Evolutionary conservation across 805 yeast species (phyloP), one percentile per base, ranked within the genome.

Genomic region (Alloascoidea africana): DNA sequence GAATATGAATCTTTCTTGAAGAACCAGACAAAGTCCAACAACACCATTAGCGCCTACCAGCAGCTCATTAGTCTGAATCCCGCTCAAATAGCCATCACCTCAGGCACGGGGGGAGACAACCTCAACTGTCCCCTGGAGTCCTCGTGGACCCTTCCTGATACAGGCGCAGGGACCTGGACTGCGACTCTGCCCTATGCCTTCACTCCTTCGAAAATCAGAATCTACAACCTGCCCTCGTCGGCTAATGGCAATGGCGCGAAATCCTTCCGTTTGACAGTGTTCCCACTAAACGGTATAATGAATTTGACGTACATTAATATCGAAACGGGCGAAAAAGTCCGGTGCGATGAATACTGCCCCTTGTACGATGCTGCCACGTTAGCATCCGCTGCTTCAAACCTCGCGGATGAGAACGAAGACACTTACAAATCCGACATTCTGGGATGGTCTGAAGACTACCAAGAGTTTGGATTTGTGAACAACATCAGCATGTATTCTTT

Each of bases 261-360:
- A 36, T 41, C 66, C 4, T 91, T 87, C 53, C 68, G 96, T 48
- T 60, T 91, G 4, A 60, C 79, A 32, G 76, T 95, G 0, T 58
- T 68, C 38, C 96, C 96, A 1, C 67, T 86, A 8, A 69, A 76
- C 46, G 84, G 96, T 45, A 89, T 89, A 43, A 82, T 91, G 95
- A 91, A 91, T 53, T 55, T 91, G 44, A 74, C 93, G 0, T 91
- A 86, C 49, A 60, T 81, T 16, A 89, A 89, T 51, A 94, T 94
- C 2, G 42, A 51, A 0, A 67, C 84, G 2, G 73, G 78, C 36
- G 57, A 63, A n/a, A 37, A 67, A 2, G 52, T 58, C 13, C 59
- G 60, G 50, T 91, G 98, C 62, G 95, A 86, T 54, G 93, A 95
- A 1, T 78, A 72, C 68, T 91, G 98, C 56, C 94, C 96, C 1